Percentiles rank a stretch among this genome's conserved stretches.
Conservation (phyloP, 108 stramenopile species). For the Schizochytrium sp. region DNA sequence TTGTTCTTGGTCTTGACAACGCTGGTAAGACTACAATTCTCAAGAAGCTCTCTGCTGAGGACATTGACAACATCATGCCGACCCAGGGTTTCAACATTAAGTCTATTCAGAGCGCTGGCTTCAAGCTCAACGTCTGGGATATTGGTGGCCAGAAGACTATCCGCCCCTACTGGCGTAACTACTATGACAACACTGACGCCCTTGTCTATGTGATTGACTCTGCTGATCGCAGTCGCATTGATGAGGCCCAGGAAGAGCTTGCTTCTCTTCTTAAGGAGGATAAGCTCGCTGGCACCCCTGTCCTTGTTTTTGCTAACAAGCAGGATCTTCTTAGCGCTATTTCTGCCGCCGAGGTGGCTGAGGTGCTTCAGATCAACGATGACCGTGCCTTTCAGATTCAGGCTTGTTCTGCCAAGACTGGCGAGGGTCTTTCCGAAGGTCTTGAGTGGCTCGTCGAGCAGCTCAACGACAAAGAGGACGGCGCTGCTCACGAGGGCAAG, state of each 20-base stretch:
- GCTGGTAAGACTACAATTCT: conserved; percentile 84
- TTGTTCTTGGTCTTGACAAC: conserved; percentile 83
- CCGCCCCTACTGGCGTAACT: conserved; percentile 80
- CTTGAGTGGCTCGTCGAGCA: conserved; percentile 75
- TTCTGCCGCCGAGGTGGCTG: conserved; percentile 77
- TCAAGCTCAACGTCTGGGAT: conserved; percentile 85
- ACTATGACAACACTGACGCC: conserved; percentile 79
- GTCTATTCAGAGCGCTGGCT: conserved; percentile 76
- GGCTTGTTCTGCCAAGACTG: conserved; percentile 82
- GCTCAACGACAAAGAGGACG: conserved; percentile 49
- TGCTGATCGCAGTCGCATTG: conserved; percentile 67
- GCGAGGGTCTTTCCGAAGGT: conserved; percentile 80
- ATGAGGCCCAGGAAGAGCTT: conserved; percentile 70
- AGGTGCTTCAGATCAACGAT: conserved; percentile 73
- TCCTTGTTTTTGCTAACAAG: conserved; percentile 82
- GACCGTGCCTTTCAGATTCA: conserved; percentile 75
- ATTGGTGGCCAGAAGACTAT: conserved; percentile 78
- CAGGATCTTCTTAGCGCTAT: conserved; percentile 80
- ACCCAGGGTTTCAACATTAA: conserved; percentile 86
- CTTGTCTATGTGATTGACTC: conserved; percentile 75
- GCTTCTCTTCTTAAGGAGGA: conserved; percentile 71
- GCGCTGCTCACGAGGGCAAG: conserved; percentile 40
- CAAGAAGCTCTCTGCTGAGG: conserved; percentile 80
- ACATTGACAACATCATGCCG: conserved; percentile 74
- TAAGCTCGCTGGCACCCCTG: conserved; percentile 76